Conservation (phyloP, 2,329 filamentous ascomycete species). For the Cladosporium austrohemisphaericum region DNA sequence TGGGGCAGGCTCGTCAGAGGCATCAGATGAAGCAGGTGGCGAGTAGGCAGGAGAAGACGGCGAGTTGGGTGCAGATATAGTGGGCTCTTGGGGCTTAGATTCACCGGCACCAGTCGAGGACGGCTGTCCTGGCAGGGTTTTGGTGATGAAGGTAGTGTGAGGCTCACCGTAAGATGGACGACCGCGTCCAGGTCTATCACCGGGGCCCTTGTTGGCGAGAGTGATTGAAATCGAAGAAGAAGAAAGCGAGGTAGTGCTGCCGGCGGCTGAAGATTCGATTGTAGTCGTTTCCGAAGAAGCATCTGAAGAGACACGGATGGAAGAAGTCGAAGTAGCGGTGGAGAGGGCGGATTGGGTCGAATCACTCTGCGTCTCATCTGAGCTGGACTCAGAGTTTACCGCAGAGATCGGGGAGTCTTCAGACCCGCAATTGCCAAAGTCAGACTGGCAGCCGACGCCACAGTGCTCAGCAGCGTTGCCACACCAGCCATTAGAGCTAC, state of each 20-base stretch:
- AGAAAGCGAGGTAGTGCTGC: neutral
- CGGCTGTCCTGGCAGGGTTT: neutral
- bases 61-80: constrained; percentile 2
- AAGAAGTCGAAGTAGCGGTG: no score
- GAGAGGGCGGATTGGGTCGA: no score
- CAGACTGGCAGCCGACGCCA: constrained; percentile 25
- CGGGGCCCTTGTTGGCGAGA: neutral
- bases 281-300: no score
- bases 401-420: neutral
- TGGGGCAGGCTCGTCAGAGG: neutral
- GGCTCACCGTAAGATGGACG: constrained; percentile 1
- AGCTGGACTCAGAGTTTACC: neutral
- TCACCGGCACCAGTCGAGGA: neutral
- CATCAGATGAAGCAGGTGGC: neutral
- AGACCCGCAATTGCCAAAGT: constrained; percentile 22
- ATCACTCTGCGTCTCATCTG: neutral
- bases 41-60: constrained; percentile 10
- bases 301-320: no score
- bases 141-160: neutral
- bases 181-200: neutral
- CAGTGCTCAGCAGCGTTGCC: constrained; percentile 22
- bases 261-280: no score
- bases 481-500: constrained; percentile 23
- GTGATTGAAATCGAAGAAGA: constrained; percentile 3
- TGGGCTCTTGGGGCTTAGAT: neutral